A percentile compares a stretch with the other conserved stretches of the same genome.
Conservation (phyloP, 345 rosid genomes). For the Eucalyptus curtisii region DNA sequence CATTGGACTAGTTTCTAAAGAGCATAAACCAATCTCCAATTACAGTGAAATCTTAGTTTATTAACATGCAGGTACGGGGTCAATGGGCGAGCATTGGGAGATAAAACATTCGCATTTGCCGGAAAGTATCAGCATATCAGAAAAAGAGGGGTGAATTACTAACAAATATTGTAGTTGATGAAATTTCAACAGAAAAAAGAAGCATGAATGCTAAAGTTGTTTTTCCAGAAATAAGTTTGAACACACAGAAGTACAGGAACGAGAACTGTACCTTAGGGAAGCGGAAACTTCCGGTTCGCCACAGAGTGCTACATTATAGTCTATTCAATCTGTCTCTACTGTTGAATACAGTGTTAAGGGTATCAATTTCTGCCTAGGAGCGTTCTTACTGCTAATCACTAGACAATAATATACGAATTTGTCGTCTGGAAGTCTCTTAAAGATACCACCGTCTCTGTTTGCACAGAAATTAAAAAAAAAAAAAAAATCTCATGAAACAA, state of each 20-base stretch:
- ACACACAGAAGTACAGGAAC: fast-evolving
- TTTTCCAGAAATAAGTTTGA: neutral
- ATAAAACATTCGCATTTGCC: neutral
- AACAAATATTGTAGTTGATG: no score
- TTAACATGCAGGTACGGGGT: no score
- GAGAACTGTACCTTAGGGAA: no score
- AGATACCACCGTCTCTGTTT: no score
- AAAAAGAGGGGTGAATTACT: no score
- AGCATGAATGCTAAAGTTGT: neutral
- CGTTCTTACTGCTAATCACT: neutral
- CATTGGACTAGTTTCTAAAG: no score
- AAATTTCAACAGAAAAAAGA: neutral
- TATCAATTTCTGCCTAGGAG: neutral
- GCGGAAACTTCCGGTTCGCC: neutral
- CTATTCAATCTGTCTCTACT: neutral
- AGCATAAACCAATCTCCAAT: no score
- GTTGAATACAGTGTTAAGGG: neutral
- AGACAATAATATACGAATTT: no score
- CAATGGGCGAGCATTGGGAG: no score
- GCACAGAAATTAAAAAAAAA: no score
- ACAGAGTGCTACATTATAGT: neutral
- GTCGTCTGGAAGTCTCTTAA: neutral
- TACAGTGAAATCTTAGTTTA: no score
- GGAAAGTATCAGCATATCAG: neutral
- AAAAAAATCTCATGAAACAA: no score